Base-by-base conservation (phyloP, 2,329 filamentous ascomycete genomes). In the Talaromyces sp. region DNA sequence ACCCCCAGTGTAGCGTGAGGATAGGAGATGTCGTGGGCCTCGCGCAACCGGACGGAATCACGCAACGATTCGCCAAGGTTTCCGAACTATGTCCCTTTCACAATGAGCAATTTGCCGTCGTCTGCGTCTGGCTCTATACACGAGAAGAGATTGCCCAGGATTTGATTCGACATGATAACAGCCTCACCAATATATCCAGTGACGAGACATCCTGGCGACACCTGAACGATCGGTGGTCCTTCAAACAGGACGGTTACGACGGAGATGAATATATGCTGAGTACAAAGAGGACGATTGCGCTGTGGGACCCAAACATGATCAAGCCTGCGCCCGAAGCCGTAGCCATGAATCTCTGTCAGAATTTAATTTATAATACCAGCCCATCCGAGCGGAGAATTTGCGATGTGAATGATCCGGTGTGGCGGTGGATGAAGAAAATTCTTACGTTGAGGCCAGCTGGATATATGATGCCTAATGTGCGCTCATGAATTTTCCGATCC, bases 91-190 rank as follows among this genome's bases (percentile, higher is more conserved):
- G 55, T 8, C 32, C 56, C 2, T 62, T 58, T 42, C 60, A 62
- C 42, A 56, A 62, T 25, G 30, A 52, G 4, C 53, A 56, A 36
- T 55, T 58, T 13, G 60, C 57, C 5, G 39, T 59, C 19, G 60
- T 62, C 8, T 62, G 60, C 25, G 60, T 53, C 33, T 62, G 60
- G 60, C 51, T 62, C 1, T 62, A 55, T 33, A 56, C 36, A 10
- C 56, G 60, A 15, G 52, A 30, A n/a, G 60, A 62, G 5, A 56
- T 62, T 8, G 6, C 42, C 10, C 49, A 62, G 15, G 60, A 58
- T 36, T 17, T 62, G 19, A 36, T 58, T 4, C 25, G 25, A 30
- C 49, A 53, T 30, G 25, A 22, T n/a, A 17, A 39, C n/a, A 39
- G 36, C 36, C 36, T 39, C 27, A 30, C 27, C 13, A n/a, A 28